phyloP scores from a whole-genome alignment of 805 yeast genomes.

The Ascoidea tarda region DNA sequence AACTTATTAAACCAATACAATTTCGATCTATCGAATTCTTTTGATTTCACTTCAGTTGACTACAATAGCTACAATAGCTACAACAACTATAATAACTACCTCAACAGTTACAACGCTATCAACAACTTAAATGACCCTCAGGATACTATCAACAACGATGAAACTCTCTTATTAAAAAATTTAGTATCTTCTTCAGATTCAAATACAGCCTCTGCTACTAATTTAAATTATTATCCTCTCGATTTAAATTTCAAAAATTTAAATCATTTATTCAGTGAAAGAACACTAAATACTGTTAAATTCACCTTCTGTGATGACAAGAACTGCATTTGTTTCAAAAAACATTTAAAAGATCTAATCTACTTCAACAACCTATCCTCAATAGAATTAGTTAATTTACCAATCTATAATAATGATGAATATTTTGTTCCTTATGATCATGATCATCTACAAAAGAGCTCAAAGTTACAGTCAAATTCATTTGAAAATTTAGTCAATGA shows the following conservation, averaged over 20 bases:
- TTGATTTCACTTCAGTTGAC: too few relatives aligned
- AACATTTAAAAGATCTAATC: not conserved
- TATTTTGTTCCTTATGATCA: not conserved
- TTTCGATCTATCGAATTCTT: not conserved
- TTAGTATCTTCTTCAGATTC: not conserved
- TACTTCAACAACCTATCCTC: not conserved
- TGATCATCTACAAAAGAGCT: not conserved
- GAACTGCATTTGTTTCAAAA: not conserved
- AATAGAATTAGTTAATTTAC: not conserved
- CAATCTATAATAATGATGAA: not conserved
- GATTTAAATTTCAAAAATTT: too few relatives aligned
- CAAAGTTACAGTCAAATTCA: not conserved
- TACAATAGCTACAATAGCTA: too few relatives aligned
- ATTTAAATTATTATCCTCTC: not conserved
- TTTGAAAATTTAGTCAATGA: too few relatives aligned
- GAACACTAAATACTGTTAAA: too few relatives aligned
- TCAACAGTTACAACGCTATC: too few relatives aligned
- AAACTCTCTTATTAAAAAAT: too few relatives aligned
- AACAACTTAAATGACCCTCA: too few relatives aligned
- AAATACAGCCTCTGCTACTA: not conserved
- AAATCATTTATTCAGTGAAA: not conserved
- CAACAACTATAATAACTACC: too few relatives aligned
- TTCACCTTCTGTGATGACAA: not conserved
- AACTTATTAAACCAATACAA: too few relatives aligned
- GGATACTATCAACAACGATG: too few relatives aligned